Conservation (phyloP, 345 rosid species). For the Anastatica hierochuntica region DNA sequence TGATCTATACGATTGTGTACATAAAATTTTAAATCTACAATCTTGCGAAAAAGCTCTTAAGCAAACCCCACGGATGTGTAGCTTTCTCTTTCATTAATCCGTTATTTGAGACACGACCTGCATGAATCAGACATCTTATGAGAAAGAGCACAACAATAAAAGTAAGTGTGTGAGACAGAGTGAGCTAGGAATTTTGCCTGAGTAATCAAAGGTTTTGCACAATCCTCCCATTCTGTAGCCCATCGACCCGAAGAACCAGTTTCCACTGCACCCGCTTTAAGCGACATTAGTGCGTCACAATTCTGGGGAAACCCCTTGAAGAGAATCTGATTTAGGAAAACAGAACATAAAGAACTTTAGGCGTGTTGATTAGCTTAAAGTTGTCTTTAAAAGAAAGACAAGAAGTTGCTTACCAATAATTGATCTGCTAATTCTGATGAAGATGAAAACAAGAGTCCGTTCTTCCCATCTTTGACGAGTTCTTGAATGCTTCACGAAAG, state of each 20-base stretch:
- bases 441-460: slow-evolving; percentile 92
- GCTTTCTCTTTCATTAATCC: neutral
- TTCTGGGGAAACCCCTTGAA: slow-evolving; percentile 73
- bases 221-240: slow-evolving; percentile 85
- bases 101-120: slow-evolving; percentile 20
- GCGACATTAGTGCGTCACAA: slow-evolving; percentile 44
- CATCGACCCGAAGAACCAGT: slow-evolving; percentile 66
- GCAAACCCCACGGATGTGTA: neutral
- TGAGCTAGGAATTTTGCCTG: slow-evolving; percentile 32
- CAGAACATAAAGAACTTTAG: neutral
- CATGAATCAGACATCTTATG: slow-evolving; percentile 7
- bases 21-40: slow-evolving; percentile 8
- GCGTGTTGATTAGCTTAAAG: neutral
- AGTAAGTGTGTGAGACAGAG: neutral
- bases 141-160: slow-evolving; percentile 1
- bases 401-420: slow-evolving; percentile 43
- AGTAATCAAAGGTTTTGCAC: slow-evolving; percentile 64
- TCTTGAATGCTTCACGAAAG: slow-evolving; percentile 60
- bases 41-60: neutral
- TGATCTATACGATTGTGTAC: slow-evolving; percentile 13
- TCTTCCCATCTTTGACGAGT: slow-evolving; percentile 66
- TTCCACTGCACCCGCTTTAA: slow-evolving; percentile 60
- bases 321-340: slow-evolving; percentile 43
- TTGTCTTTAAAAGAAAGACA: neutral
- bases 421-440: slow-evolving; percentile 86